These are phyloP conservation scores for Nannochloris sp. DNA, from an alignment of 139 green algal species.

Conservation along the genomic window DNA sequence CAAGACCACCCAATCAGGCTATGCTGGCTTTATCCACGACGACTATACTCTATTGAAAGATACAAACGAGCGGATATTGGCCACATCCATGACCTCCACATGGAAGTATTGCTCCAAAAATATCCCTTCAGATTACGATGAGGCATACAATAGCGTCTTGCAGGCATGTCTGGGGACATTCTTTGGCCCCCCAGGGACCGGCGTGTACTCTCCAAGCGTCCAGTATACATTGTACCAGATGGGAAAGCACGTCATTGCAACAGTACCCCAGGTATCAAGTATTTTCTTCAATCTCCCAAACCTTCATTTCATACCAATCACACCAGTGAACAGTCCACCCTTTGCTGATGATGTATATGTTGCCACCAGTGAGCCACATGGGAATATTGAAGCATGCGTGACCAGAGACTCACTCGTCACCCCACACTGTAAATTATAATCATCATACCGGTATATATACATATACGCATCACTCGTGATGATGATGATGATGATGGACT, in stretches of 20 bases:
- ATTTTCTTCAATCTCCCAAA: conserved; percentile 93
- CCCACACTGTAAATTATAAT: conserved; percentile 37
- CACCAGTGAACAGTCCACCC: conserved; percentile 31
- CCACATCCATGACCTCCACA: conserved; percentile 65
- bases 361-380: conserved; percentile 85
- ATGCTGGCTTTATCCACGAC: conserved; percentile 80
- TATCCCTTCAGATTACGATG: not conserved
- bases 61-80: conserved; percentile 78
- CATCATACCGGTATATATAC: not conserved
- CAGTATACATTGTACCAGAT: conserved; percentile 91
- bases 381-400: conserved; percentile 75
- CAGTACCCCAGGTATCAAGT: conserved; percentile 50
- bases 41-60: conserved; percentile 83
- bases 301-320: conserved; percentile 89
- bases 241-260: conserved; percentile 46
- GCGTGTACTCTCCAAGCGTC: conserved; percentile 82
- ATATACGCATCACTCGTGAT: too few relatives aligned
- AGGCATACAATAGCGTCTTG: not conserved
- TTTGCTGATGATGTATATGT: conserved; percentile 95
- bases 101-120: conserved; percentile 50
- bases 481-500: too few relatives aligned
- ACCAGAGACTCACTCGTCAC: conserved; percentile 27
- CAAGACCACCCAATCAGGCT: conserved; percentile 92
- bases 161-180: conserved; percentile 50
- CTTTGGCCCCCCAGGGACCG: conserved; percentile 66